phyloP scores from a whole-genome alignment of 257 asterid species.

The Solanum arcanum region DNA sequence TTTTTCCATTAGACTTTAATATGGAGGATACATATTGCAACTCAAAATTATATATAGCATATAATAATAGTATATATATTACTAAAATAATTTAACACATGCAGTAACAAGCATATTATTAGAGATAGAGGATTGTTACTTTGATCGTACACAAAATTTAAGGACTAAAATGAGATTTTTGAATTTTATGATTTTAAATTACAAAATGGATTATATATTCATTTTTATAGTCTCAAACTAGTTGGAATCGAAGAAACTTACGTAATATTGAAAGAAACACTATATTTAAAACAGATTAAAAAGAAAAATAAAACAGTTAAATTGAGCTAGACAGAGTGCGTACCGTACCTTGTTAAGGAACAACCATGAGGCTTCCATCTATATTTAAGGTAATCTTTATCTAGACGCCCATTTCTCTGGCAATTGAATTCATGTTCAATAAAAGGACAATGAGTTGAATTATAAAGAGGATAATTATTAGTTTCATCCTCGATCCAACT shows the following conservation, averaged over 20 bases:
- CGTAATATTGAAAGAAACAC: accelerated
- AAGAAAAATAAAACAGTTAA: not conserved
- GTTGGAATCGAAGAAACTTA: not conserved
- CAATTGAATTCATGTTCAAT: slow-evolving; percentile 68
- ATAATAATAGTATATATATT: not conserved
- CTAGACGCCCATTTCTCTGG: slow-evolving; percentile 66
- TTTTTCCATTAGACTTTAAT: not conserved
- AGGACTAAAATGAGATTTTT: not conserved
- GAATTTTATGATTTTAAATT: not conserved
- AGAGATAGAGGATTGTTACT: not conserved
- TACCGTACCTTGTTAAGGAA: slow-evolving; percentile 17
- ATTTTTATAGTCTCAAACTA: not conserved
- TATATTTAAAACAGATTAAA: not conserved
- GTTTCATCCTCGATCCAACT: slow-evolving; percentile 42
- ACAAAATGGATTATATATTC: no score
- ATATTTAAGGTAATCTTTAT: slow-evolving; percentile 43
- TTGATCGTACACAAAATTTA: not conserved
- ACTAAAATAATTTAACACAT: not conserved
- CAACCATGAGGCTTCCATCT: slow-evolving; percentile 69
- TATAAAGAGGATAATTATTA: slow-evolving; percentile 27
- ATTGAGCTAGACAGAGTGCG: accelerated
- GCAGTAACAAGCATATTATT: not conserved
- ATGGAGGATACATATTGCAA: not conserved
- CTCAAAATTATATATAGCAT: not conserved
- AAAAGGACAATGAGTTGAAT: slow-evolving; percentile 59